Base-by-base conservation (phyloP, 208 protist genomes). In the Leishmania aethiopica region DNA sequence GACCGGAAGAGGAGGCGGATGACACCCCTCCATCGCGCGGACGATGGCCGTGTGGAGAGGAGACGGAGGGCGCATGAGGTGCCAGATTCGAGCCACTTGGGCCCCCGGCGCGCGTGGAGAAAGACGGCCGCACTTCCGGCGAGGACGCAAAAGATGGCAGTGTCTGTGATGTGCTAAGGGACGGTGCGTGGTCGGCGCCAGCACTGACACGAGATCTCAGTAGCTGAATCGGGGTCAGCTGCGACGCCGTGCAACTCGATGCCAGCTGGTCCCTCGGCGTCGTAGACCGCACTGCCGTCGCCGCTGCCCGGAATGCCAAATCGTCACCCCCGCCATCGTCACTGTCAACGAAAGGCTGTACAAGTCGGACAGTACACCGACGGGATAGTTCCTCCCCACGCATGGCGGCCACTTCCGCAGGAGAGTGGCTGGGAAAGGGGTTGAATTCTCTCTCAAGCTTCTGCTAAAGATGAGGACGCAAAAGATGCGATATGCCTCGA, bases 321-420 rank as follows among this genome's bases (percentile, higher is more conserved):
- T 49, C 74, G 47, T 35, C 42, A 45, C 22, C 71, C 25, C n/a
- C n/a, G 13, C 19, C 69, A 28, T 73, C 69, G 55, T 42, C 77
- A 69, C 40, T 47, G 35, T 72, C 77, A 64, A 72, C 28, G 62
- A 80, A 80, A 28, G 77, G 77, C 77, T 80, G 77, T 13, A 80
- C 64, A 57, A 80, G 77, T 59, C 77, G 77, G 37, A 57, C 60
- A 25, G 55, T 40, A 11, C 22, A 11, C 42, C 77, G 77, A 60
- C 45, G 77, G 40, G 28, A 37, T 19, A 32, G 42, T n/a, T 55
- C n/a, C 11, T 71, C 45, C 55, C n/a, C 25, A 25, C 64, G 75
- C 75, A 79, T 79, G 40, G 15, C 74, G 25, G 37, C 69, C 13
- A 47, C 32, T 37, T 71, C 40, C 0, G 66, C 37, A 25, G 25